Base-by-base conservation (phyloP, 2,329 filamentous ascomycete genomes). In the Aureobasidium sp. region DNA sequence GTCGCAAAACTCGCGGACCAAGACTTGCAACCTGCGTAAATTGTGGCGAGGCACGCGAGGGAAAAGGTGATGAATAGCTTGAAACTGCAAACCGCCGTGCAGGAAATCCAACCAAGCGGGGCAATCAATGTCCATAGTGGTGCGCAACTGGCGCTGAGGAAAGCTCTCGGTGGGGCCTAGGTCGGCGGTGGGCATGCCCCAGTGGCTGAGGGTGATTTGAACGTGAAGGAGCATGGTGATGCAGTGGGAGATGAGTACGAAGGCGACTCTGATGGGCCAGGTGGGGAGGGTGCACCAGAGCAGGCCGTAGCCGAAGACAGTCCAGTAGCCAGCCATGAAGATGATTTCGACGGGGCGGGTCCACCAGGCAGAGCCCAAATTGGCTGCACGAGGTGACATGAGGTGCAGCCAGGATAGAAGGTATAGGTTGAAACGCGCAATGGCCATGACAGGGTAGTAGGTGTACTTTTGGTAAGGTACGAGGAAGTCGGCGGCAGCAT, bases 391-490 rank as follows among this genome's bases (percentile, higher is more conserved):
- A 12, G 87, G 85, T 14, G 82, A 78, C 62, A 92, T 75, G 1
- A 95, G 82, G 72, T 88, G 90, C 66, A 87, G 82, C 88, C 88
- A 95, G 15, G 89, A 92, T 17, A 94, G 81, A 12, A 84, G 78
- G 73, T 95, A 96, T 17, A 96, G 83, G 72, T 96, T 96, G 79
- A 96, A 92, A 41, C 91, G 86, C 6, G 89, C 92, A 65, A 96
- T 83, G 39, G 85, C 79, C 68, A 96, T 84, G 66, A 96, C 79
- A 2, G 89, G 83, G 72, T 95, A 96, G 76, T 96, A 96, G 0
- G 88, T 82, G 74, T 89, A 92, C 63, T 89, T 82, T 73, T 96
- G 91, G 64, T 89, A 81, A n/a, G 81, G 82, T 53, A 95, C 76
- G 15, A 90, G 73, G 65, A 89, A 73, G 70, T 86, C 87, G 22